Percentiles rank a stretch among this genome's conserved stretches.
These are phyloP conservation scores for Silene noctiflora DNA, from an alignment of 179 eudicot species.

Conservation along the genomic window DNA sequence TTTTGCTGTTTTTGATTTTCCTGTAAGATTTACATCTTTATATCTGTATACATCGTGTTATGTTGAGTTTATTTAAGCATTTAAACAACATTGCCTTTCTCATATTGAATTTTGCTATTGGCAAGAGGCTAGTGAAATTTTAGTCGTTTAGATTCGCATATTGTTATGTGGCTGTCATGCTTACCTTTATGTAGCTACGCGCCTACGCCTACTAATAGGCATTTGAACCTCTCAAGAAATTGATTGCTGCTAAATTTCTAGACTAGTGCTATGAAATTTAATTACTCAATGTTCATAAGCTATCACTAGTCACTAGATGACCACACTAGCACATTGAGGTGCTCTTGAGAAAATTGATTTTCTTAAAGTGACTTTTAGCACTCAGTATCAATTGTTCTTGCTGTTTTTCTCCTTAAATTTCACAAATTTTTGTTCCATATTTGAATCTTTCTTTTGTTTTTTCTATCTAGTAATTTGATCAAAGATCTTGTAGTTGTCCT, in stretches of 20 bases:
- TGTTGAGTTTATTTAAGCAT: not conserved
- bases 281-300: not conserved
- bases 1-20: slow-evolving; percentile 10
- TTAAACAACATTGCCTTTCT: not conserved
- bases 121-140: not conserved
- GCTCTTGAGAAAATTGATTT: not conserved
- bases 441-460: not conserved
- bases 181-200: not conserved
- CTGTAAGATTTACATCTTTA: not conserved
- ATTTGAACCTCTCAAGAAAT: not conserved
- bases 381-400: not conserved
- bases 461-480: not conserved
- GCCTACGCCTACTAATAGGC: not conserved
- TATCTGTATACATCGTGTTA: not conserved
- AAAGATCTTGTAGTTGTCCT: not conserved
- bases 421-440: not conserved
- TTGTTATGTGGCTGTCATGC: not conserved
- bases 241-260: not conserved
- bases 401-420: not conserved
- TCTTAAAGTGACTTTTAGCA: not conserved
- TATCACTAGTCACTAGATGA: slow-evolving; percentile 3
- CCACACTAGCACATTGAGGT: not conserved
- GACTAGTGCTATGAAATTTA: too few species aligned
- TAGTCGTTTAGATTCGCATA: not conserved
- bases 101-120: not conserved